Base-by-base conservation (phyloP, 768 basidiomycete species). In the Naganishia friedmannii region DNA sequence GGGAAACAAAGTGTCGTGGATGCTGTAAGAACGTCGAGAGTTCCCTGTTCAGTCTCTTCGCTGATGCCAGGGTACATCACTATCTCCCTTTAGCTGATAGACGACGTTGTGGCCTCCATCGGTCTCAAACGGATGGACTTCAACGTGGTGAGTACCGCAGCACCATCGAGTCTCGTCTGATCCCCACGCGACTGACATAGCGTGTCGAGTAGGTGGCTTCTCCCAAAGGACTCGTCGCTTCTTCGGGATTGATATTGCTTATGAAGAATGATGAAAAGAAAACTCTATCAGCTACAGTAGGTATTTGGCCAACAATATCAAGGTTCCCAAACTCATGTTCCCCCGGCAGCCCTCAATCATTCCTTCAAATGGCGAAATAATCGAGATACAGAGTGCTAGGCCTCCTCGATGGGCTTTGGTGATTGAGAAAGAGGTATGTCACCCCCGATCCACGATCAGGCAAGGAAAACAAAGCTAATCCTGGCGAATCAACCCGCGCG, bases 401-500 rank as follows among this genome's bases (percentile, higher is more conserved):
- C 78, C 84, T 48, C 75, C 92, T 15, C 73, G 84, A 0, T 97
- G 92, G 91, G 85, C 97, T 7, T 83, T 98, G 19, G 83, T 98
- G 4, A 85, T 97, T 21, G 96, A 99, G 82, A 99, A 99, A 83
- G 96, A 99, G 82, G 95, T 89, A 37, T 58, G 82, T 72, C 7
- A 37, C 48, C 29, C 15, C 15, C n/a, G 34, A 37, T 37, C 34
- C 45, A 6, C 21, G n/a, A n/a, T 10, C 10, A 53, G 1, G 19
- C 1, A 15, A 9, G 13, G 13, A 10, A 31, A 71, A 15, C 42
- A 5, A 37, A 42, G 2, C 42, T 8, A 17, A 17, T 2, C 2
- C 15, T 42, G 42, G 7, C 42, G n/a, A n/a, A n/a, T n/a, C n/a
- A n/a, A 37, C 15, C 7, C 42, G 42, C 48, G 12, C 13, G 3